These are phyloP conservation scores for Coniochaeta sp. DNA, from an alignment of 2,329 filamentous ascomycete species.

Conservation along the genomic window DNA sequence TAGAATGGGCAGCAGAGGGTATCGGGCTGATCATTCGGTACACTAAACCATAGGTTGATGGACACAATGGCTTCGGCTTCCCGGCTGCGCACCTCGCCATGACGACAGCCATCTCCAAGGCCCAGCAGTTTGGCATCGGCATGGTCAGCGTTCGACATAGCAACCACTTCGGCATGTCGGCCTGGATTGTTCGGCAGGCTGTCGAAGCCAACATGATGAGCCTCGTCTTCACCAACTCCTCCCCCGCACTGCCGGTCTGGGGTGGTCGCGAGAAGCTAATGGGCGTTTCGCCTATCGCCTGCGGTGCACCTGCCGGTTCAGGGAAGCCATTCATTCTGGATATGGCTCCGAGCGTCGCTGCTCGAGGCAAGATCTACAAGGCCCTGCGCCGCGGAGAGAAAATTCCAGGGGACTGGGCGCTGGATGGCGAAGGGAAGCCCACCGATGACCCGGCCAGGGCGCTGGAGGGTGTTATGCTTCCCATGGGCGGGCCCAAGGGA, in stretches of 20 bases:
- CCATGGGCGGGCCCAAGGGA: constrained; percentile 80
- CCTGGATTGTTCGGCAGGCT: constrained; percentile 73
- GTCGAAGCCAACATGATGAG: constrained; percentile 65
- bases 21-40: neutral
- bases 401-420: constrained; percentile 68
- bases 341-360: constrained; percentile 65
- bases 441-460: constrained; percentile 67
- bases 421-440: constrained; percentile 61
- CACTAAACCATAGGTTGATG: constrained; percentile 41
- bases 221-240: constrained; percentile 65
- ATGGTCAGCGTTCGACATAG: constrained; percentile 70
- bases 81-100: constrained; percentile 61
- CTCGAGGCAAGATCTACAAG: constrained; percentile 67
- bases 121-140: constrained; percentile 59
- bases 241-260: constrained; percentile 64
- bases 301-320: constrained; percentile 60
- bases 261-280: constrained; percentile 62
- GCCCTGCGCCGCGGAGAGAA: constrained; percentile 59
- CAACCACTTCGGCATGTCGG: constrained; percentile 80
- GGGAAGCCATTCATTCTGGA: constrained; percentile 61
- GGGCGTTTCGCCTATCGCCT: constrained; percentile 68
- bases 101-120: constrained; percentile 59
- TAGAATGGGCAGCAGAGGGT: neutral
- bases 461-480: constrained; percentile 72
- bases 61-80: constrained; percentile 69